Percentiles rank a stretch among this genome's conserved stretches.
Conservation (phyloP, 805 yeast species). For the Blastobotrys peoriensis region DNA sequence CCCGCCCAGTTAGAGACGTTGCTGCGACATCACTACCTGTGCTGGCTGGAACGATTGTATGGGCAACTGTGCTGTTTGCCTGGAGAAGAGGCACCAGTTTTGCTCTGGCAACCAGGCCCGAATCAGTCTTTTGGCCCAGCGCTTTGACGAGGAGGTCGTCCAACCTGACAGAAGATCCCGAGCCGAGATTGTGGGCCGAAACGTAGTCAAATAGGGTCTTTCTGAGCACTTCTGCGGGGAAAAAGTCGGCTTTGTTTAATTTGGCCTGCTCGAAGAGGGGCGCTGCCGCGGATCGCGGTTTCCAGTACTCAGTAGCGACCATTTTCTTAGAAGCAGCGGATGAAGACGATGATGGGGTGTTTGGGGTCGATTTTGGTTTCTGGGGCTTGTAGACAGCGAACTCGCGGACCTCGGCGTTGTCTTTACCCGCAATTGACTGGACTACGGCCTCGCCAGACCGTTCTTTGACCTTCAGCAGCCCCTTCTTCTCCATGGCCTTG, state of each 20-base stretch:
- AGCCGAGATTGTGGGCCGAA: conserved; percentile 43
- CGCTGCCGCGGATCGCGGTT: conserved; percentile 24
- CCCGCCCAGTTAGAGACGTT: conserved; percentile 12
- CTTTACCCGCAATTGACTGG: conserved; percentile 41
- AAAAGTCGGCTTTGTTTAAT: conserved; percentile 30
- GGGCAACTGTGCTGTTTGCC: conserved; percentile 40
- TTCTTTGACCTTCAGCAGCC: conserved; percentile 66
- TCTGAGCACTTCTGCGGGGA: conserved; percentile 51
- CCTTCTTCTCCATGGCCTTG: conserved; percentile 74
- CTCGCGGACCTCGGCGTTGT: conserved; percentile 44
- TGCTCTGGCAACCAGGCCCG: conserved; percentile 30
- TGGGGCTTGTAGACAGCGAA: conserved; percentile 60
- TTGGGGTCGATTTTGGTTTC: conserved; percentile 8
- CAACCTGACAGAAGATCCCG: conserved; percentile 40
- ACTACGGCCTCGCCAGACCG: conserved; percentile 76
- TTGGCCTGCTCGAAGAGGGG: conserved; percentile 19
- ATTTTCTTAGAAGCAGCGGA: conserved; percentile 12
- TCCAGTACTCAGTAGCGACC: conserved; percentile 23
- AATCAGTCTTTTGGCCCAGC: conserved; percentile 32
- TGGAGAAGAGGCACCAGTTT: conserved; percentile 37
- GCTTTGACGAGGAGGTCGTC: conserved; percentile 50
- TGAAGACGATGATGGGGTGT: conserved; percentile 2
- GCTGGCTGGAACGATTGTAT: conserved; percentile 38
- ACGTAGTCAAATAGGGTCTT: conserved; percentile 52
- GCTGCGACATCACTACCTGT: conserved; percentile 15